Evolutionary conservation across 2,329 filamentous ascomycete species (phyloP), one percentile per base, ranked within the genome.

Genomic region (Venturia asperata): DNA sequence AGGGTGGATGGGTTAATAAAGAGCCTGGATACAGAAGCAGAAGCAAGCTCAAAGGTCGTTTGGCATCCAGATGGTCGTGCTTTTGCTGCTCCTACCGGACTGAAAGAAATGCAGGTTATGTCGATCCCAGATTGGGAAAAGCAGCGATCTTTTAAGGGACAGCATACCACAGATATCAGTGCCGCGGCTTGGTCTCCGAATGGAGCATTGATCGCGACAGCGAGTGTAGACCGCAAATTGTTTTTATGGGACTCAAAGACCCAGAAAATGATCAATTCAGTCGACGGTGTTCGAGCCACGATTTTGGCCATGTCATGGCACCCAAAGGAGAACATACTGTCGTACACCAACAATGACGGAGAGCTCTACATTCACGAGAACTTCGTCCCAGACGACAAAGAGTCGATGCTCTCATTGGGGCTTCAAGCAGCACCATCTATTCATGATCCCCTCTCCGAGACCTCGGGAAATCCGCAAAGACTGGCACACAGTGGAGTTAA

Each of bases 21-120:
- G 67, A 83, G 84, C 21, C 76, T 93, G 3, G 92, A 97, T 66
- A 83, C 86, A 1, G 91, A 94, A 56, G 83, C 87, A 1, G 90
- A 95, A 67, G 82, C 85, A 6, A 92, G 87, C 68, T 88, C 91
- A 4, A 84, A 83, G 71, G 86, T 88, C 6, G 84, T 86, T 0
- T 99, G 94, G 94, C 94, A 97, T 77, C 95, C 95, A 0, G 93
- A 97, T 73, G 93, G 94, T 24, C 85, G 91, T 69, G 91, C 92
- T 3, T 96, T 99, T 76, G 92, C 91, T 1, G 87, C 90, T 24
- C 87, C 91, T 0, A 96, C 92, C 34, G 41, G 45, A 9, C n/a
- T 30, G 15, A 66, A 42, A 77, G 88, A 96, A 73, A 86, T 96
- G 37, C 89, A 95, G 71, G 85, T 97, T 47, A 84, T 97, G 65